Conservation (phyloP, 441 rosid genomes). For the Breynia disticha region DNA sequence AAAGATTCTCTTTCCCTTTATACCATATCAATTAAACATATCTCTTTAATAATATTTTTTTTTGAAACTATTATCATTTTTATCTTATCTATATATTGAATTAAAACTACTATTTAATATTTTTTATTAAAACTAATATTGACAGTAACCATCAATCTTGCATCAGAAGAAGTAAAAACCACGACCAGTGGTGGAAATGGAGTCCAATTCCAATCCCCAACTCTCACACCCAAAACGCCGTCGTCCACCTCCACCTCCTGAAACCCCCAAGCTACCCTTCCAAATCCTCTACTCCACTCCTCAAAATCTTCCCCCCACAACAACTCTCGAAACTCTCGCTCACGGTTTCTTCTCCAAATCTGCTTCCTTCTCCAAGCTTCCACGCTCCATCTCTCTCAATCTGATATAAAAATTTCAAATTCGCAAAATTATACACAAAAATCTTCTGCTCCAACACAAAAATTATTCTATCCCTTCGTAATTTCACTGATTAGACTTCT, state of each 20-base stretch:
- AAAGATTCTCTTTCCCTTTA: too few relatives aligned
- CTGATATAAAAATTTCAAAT: slow-evolving; percentile 73
- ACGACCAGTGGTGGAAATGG: too few relatives aligned
- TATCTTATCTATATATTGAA: too few relatives aligned
- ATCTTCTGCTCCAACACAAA: slow-evolving; percentile 82
- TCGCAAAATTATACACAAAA: slow-evolving; percentile 72
- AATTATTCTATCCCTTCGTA: slow-evolving; percentile 66
- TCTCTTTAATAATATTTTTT: too few relatives aligned
- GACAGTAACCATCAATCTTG: too few relatives aligned
- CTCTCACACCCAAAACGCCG: slow-evolving; percentile 77
- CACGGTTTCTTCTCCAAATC: slow-evolving; percentile 50
- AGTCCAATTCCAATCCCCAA: slow-evolving; percentile 72
- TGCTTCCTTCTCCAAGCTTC: slow-evolving; percentile 55
- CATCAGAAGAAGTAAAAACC: too few relatives aligned
- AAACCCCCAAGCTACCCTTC: slow-evolving; percentile 37
- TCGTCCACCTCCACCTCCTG: slow-evolving; percentile 87
- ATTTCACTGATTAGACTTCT: slow-evolving; percentile 56
- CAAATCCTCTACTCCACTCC: slow-evolving; percentile 45
- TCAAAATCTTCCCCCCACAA: slow-evolving; percentile 15
- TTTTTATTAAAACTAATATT: too few relatives aligned
- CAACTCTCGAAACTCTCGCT: slow-evolving; percentile 36
- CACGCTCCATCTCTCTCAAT: slow-evolving; percentile 46
- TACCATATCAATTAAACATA: too few relatives aligned
- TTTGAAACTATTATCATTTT: too few relatives aligned
- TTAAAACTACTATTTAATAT: too few relatives aligned